phyloP scores from a whole-genome alignment of 176 grass and related monocot genomes.

The Aegilops sharonensis region DNA sequence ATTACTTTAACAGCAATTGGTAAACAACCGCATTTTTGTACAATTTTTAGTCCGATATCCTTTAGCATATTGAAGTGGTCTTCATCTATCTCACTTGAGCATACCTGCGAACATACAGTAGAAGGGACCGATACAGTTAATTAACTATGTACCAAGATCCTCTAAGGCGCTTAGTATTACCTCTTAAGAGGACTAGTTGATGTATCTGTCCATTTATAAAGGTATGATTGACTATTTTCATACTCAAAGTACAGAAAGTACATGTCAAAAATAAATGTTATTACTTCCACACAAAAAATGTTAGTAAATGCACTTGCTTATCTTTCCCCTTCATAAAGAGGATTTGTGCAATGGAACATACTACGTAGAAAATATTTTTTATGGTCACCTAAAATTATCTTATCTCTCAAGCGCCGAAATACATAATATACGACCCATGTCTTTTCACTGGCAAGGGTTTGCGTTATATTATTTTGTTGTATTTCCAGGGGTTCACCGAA shows the following conservation, averaged over 20 bases:
- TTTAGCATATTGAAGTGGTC: not conserved
- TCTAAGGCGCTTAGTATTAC: not conserved
- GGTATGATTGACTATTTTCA: not conserved
- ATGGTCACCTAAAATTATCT: no score
- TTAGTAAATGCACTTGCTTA: no score
- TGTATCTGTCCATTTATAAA: not conserved
- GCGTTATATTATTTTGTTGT: no score
- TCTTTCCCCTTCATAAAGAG: not conserved
- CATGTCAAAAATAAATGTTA: not conserved
- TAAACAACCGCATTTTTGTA: not conserved
- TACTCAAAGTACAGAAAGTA: not conserved
- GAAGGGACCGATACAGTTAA: not conserved
- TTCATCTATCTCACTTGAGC: not conserved
- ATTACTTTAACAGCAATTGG: not conserved
- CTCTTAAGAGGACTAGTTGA: not conserved
- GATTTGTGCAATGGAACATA: not conserved
- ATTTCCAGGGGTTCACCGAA: no score
- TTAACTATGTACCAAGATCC: not conserved
- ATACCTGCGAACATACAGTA: not conserved
- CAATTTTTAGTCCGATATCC: not conserved
- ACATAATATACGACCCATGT: no score
- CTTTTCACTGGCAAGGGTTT: no score
- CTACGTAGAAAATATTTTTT: no score
- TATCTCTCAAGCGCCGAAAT: no score
- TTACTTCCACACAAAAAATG: not conserved